These are phyloP conservation scores for Punctularia strigosozonata DNA, from an alignment of 768 basidiomycete species.

Conservation along the genomic window DNA sequence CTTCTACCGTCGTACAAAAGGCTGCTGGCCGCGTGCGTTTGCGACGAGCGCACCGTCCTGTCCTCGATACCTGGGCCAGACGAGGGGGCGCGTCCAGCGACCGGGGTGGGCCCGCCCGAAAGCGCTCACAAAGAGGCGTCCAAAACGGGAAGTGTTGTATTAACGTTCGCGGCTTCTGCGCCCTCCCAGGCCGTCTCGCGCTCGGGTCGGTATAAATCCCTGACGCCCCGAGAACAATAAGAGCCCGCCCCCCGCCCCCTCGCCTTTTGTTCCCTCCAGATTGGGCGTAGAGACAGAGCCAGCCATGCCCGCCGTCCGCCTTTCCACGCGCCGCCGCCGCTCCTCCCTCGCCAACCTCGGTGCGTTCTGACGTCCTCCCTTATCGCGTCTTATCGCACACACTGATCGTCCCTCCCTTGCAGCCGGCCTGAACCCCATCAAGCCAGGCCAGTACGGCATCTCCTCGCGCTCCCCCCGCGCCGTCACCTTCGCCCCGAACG, in stretches of 20 bases:
- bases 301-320: slow-evolving; percentile 24
- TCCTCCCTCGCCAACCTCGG: slow-evolving; percentile 27
- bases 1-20: no score
- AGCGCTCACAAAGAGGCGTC: no score
- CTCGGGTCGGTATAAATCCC: no score
- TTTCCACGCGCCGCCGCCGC: slow-evolving; percentile 25
- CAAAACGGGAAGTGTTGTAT: no score
- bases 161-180: no score
- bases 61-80: no score
- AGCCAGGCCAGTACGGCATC: slow-evolving; percentile 43
- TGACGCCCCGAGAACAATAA: slow-evolving; percentile 6
- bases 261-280: slow-evolving; percentile 8
- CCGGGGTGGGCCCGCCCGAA: no score
- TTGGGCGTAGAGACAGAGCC: slow-evolving; percentile 4
- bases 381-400: not conserved
- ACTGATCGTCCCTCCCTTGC: not conserved
- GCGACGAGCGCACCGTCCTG: no score
- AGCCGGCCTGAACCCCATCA: slow-evolving; percentile 27
- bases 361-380: slow-evolving; percentile 15
- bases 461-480: slow-evolving; percentile 25
- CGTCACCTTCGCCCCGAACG: slow-evolving; percentile 54
- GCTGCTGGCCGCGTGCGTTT: no score
- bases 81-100: no score
- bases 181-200: no score
- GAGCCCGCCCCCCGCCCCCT: slow-evolving; percentile 4